Percentiles rank a stretch among this genome's conserved stretches.
phyloP scores from a whole-genome alignment of 1,284 basidiomycete species.

The Chondrostereum purpureum region DNA sequence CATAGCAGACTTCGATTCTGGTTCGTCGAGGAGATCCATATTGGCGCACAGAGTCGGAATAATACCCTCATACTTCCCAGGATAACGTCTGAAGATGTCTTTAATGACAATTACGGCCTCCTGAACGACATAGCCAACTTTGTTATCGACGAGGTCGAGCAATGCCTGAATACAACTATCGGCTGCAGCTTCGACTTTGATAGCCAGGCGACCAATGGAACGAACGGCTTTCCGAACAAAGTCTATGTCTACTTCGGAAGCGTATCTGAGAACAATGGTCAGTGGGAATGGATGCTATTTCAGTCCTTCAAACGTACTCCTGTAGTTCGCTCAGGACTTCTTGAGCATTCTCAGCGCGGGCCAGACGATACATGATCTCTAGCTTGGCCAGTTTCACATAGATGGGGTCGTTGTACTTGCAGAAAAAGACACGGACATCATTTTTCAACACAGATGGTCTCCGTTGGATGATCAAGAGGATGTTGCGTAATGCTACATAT shows the following conservation, averaged over 20 bases:
- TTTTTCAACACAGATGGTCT: constrained; percentile 90
- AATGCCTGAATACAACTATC: constrained; percentile 88
- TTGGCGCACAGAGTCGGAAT: constrained; percentile 91
- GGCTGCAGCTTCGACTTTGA: constrained; percentile 90
- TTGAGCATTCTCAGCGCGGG: constrained; percentile 83
- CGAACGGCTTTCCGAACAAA: constrained; percentile 97
- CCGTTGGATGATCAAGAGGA: constrained; percentile 93
- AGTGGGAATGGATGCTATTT: no score
- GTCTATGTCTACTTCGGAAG: constrained; percentile 96
- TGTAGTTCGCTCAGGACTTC: constrained; percentile 92
- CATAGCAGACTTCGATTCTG: constrained; percentile 94
- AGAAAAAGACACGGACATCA: constrained; percentile 98
- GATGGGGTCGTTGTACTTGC: constrained; percentile 99
- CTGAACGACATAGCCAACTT: constrained; percentile 96
- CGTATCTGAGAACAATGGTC: constrained; percentile 58
- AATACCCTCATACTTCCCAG: constrained; percentile 92
- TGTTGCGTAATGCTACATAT: constrained; percentile 96
- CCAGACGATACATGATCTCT: constrained; percentile 97
- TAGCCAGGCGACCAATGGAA: constrained; percentile 92
- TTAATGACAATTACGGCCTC: constrained; percentile 97
- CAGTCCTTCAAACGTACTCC: constrained; percentile 63
- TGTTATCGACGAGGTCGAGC: constrained; percentile 85
- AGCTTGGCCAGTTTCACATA: constrained; percentile 98
- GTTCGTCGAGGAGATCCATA: constrained; percentile 88
- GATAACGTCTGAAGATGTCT: constrained; percentile 97